Evolutionary conservation across 257 asterid species (phyloP), one percentile per base, ranked within the genome.

Genomic region (Capsicum rhomboideum): DNA sequence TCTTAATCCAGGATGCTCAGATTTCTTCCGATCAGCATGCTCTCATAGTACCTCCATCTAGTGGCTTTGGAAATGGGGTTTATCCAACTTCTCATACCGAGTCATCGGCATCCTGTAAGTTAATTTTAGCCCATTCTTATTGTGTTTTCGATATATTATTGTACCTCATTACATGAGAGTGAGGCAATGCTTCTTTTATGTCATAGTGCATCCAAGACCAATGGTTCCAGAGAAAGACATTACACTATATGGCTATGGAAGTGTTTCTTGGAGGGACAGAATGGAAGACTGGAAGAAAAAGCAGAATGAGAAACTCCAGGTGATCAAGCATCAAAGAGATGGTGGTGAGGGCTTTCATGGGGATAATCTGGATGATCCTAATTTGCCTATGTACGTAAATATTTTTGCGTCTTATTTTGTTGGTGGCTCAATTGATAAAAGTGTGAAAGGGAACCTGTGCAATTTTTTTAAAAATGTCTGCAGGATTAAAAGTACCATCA

Each of bases 201-300:
- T 74, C 34, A 16, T 83, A 96, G 99, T 87, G 90, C 91, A 89
- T 79, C 88, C 95, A 0, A 92, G 99, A 46, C 90, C 99, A 50
- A 91, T 96, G 98, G 98, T 88, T 78, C 97, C 96, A 6, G 87
- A 92, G 88, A 94, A 94, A 90, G 98, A 96, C 89, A 53, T 87
- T 71, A 96, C 97, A 7, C 69, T 92, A n/a, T 96, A 96, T 80
- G 98, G 99, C 71, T 96, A 93, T 82, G 99, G 99, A 85, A 96
- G 98, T 92, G 97, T 94, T 87, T 93, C 97, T 31, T 96, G 99
- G 99, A 94, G 93, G 88, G 97, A 96, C 83, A 93, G 94, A 40
- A 89, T 94, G 97, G 99, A 96, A 86, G 95, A 94, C 6, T 96
- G 99, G 99, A 94, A 91, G 86, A 91, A 82, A 83, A 89, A 89